Evolutionary conservation across 1,139 yeast genomes (phyloP), one percentile per base, ranked within the genome.

Genomic region (Taphrina wiesneri): DNA sequence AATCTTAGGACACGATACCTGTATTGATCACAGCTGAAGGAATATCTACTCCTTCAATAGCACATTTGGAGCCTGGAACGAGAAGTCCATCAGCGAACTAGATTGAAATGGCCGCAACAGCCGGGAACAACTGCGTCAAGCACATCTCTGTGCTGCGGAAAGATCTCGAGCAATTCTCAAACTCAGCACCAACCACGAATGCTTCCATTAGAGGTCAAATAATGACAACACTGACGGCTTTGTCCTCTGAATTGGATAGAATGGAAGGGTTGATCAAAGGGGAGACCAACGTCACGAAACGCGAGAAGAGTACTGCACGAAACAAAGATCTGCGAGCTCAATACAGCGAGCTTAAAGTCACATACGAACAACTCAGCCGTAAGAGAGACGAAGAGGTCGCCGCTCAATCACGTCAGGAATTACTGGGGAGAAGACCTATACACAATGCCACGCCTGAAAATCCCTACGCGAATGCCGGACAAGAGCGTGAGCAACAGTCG

Each of bases 371-470:
- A 17, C 32, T 32, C 19, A 15, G 56, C 23, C 47, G 53, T 34
- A 43, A 32, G 23, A 25, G 53, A n/a, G 62, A 56, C 23, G 57
- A 60, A n/a, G 64, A 36, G 36, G 30, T 23, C 9, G 64, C 64
- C 13, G 36, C 36, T 0, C 34, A 41, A 13, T 39, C 56, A n/a
- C 39, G 64, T 11, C 64, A 51, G 26, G 65, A 62, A 28, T n/a
- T 62, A 28, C 45, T 62, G 21, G 60, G 65, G 11, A 57, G 65
- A 23, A 46, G 65, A 32, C 60, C 65, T 19, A 28, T n/a, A n/a
- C 54, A 47, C 26, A 54, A 54, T 32, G 65, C 60, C 7, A 62
- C 65, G 6, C 65, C 65, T 9, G 65, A 62, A 17, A 62, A 62
- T 32, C 65, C 65, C 1, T 62, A 62, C 28, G 63, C 63, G 7